Evolutionary conservation across 352 stramenopile species (phyloP).

Genomic region (Globisporangium acanthophoron): DNA sequence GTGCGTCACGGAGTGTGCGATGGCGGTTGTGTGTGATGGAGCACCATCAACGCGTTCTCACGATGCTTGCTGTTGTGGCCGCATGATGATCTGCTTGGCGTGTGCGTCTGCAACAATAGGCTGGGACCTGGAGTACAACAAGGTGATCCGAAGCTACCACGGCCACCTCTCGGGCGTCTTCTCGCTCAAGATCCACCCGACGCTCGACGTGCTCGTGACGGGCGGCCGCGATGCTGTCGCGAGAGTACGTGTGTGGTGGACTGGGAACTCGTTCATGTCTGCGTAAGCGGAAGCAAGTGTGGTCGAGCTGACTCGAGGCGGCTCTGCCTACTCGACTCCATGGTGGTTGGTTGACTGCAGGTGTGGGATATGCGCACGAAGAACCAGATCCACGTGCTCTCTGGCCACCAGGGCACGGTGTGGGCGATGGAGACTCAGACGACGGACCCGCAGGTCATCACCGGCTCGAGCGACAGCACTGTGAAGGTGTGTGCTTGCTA

Average conservation of each 20-base stretch:
- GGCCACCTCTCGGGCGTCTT: conserved; percentile 99
- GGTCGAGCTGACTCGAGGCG: not conserved
- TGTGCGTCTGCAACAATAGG: conserved; percentile 25
- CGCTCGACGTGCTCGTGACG: conserved; percentile 97
- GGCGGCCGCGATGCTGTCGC: conserved; percentile 90
- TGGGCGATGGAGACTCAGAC: conserved; percentile 93
- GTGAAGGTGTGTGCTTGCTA: conserved; percentile 69
- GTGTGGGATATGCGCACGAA: conserved; percentile 99
- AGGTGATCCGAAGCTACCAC: conserved; percentile 99
- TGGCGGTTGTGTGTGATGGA: not conserved
- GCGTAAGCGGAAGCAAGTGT: not conserved
- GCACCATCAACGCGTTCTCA: not conserved
- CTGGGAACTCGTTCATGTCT: not conserved
- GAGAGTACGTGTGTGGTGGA: conserved; percentile 33
- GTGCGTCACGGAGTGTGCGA: conserved; percentile 19
- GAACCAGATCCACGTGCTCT: conserved; percentile 95
- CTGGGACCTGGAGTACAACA: conserved; percentile 99
- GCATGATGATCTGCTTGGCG: too few relatives aligned
- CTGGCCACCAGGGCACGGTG: conserved; percentile 97
- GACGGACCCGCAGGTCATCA: conserved; percentile 95
- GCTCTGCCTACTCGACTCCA: not conserved
- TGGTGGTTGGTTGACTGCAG: conserved; percentile 9
- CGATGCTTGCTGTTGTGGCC: not conserved
- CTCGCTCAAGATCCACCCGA: conserved; percentile 96
- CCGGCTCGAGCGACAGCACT: conserved; percentile 91